Evolutionary conservation across 306 rosid species (phyloP), one percentile per base, ranked within the genome.

Genomic region (Pyrus pyrifolia): DNA sequence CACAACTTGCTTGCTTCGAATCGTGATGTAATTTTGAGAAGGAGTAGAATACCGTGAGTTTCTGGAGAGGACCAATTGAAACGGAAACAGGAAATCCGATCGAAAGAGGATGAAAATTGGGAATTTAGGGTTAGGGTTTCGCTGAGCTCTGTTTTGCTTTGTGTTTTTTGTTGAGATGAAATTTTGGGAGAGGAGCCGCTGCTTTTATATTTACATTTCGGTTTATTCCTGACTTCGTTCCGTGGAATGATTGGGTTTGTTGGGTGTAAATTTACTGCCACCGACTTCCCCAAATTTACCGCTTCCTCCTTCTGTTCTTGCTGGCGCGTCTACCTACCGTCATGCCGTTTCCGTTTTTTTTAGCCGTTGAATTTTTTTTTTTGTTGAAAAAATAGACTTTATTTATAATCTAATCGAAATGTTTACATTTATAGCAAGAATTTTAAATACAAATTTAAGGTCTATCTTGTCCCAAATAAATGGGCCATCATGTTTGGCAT

Each of bases 1-100:
- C 97, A 95, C 96, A 86, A 94, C 71, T 22, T 46, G 63, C 69
- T 22, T 46, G 63, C 74, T 73, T 68, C 59, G 57, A 22, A 52
- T 62, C 59, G 55, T 17, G 55, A 51, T 51, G 55, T 15, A 22
- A 31, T 30, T 29, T 30, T 31, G 40, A 11, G 0, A 25, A 33
- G 5, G 27, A 21, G 71, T 27, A 3, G 27, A 35, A 22, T 19
- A 38, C 27, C 15, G 55, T 6, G 66, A 22, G 4, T 40, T 17
- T 40, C 4, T n/a, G 17, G 3, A n/a, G 11, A 31, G 35, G 65
- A 38, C 23, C 75, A 53, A 71, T 71, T 4, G 51, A 4, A 13
- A n/a, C 65, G 0, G 19, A 6, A n/a, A 13, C 33, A 13, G 23
- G 63, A 52, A 52, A 30, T 49, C 64, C 8, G 38, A 69, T 22